Conservation (phyloP, 257 asterid genomes). For the Marsdenia floribunda region DNA sequence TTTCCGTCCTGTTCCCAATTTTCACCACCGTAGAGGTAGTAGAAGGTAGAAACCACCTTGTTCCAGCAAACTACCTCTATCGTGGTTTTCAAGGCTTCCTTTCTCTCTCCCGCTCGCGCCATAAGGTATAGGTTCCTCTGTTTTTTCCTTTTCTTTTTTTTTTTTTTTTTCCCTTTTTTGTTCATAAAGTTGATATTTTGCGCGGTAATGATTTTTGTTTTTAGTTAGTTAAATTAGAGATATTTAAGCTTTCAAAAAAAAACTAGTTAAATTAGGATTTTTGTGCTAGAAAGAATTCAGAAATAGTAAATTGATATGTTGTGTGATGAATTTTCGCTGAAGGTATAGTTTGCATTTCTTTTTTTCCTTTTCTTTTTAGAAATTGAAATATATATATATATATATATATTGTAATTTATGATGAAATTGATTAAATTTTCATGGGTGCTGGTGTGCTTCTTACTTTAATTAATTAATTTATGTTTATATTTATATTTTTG, state of each 20-base stretch:
- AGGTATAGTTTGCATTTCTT: neutral
- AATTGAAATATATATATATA: neutral
- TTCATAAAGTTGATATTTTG: neutral
- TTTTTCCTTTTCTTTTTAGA: neutral
- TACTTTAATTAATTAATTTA: neutral
- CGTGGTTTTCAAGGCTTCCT: neutral
- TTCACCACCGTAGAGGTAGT: conserved; percentile 2
- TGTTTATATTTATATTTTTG: neutral
- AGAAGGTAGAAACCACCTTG: neutral
- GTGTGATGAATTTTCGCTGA: neutral
- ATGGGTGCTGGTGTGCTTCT: neutral
- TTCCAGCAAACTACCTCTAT: neutral
- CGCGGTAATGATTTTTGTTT: neutral
- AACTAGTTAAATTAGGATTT: neutral
- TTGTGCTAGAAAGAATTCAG: neutral
- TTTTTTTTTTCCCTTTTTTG: neutral
- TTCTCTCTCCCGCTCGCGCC: neutral
- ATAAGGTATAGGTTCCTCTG: neutral
- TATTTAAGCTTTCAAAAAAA: too few species aligned
- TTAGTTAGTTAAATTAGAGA: too few species aligned
- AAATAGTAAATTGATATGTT: neutral
- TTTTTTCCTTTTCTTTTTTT: neutral
- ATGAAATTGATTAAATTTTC: neutral
- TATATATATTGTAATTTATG: neutral
- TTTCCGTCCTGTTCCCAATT: neutral